Evolutionary conservation across 257 asterid species (phyloP).

Genomic region (Ligustrum vulgare): DNA sequence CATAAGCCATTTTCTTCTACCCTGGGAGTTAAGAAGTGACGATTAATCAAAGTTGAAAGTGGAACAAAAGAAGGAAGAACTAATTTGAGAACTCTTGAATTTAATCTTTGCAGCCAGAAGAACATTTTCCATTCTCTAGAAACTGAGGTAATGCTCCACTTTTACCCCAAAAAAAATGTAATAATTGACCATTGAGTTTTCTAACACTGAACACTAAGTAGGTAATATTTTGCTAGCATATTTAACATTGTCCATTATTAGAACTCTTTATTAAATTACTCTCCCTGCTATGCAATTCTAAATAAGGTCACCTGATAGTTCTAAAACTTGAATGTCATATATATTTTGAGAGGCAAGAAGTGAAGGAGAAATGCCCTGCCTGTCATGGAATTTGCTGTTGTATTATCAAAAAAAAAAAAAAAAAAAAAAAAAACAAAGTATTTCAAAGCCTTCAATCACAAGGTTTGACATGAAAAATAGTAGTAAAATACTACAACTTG

Average conservation of each 20-base stretch:
- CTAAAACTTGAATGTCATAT: conserved; percentile 38
- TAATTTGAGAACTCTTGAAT: conserved; percentile 9
- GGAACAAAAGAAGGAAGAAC: not conserved
- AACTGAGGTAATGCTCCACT: conserved; percentile 4
- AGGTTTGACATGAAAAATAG: conserved; percentile 68
- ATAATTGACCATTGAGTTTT: not conserved
- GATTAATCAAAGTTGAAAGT: conserved; percentile 1
- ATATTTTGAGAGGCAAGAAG: conserved; percentile 66
- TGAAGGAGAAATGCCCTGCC: conserved; percentile 74
- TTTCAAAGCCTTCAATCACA: conserved; percentile 35
- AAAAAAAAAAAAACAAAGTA: no score
- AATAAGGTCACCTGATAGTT: conserved; percentile 21
- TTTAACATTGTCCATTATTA: not conserved
- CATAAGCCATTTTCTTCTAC: no score
- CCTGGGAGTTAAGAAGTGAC: no score
- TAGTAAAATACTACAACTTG: conserved; percentile 17
- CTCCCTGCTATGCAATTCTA: conserved; percentile 4
- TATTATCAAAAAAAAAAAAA: conserved; percentile 62
- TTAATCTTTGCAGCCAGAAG: conserved; percentile 7
- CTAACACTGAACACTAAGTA: not conserved
- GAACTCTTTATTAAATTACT: not conserved
- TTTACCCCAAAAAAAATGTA: not conserved
- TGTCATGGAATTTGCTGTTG: conserved; percentile 80
- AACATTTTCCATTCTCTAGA: not conserved
- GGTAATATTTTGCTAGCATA: not conserved